Evolutionary conservation across 1,284 basidiomycete genomes (phyloP).

Genomic region (Boletellus deceptivus): DNA sequence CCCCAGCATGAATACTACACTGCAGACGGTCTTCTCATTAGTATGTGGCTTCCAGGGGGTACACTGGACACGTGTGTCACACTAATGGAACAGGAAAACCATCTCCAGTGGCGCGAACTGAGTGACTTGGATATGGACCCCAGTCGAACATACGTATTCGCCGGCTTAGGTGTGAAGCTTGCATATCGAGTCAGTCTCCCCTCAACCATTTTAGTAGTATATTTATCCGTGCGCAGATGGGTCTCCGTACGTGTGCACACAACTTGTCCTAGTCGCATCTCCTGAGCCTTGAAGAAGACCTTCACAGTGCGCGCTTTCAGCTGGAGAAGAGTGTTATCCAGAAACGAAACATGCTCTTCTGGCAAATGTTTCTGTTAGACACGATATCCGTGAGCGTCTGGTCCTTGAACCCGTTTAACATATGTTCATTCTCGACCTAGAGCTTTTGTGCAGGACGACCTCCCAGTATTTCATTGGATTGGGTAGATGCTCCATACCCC

Average conservation of each 20-base stretch:
- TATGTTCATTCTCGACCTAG: constrained; percentile 33
- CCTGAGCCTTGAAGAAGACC: constrained; percentile 41
- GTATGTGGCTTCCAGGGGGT: constrained; percentile 37
- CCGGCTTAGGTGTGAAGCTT: constrained; percentile 57
- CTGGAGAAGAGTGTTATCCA: constrained; percentile 45
- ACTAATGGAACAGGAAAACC: constrained; percentile 46
- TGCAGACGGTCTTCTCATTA: constrained; percentile 50
- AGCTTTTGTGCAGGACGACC: constrained; percentile 64
- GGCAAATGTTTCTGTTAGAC: constrained; percentile 60
- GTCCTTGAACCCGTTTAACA: not conserved
- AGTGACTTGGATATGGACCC: constrained; percentile 50
- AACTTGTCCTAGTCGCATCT: not conserved
- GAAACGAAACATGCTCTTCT: constrained; percentile 56
- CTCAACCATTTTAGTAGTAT: not conserved
- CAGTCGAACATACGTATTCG: constrained; percentile 51
- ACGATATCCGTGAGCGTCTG: constrained; percentile 50
- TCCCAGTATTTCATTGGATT: constrained; percentile 51
- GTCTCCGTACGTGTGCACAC: constrained; percentile 50
- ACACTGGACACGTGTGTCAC: not conserved
- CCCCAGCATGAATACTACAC: constrained; percentile 47
- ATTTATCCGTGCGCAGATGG: constrained; percentile 47
- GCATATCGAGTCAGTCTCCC: constrained; percentile 49
- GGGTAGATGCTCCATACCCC: constrained; percentile 56
- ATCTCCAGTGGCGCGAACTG: constrained; percentile 57
- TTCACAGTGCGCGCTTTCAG: constrained; percentile 59